Conservation (phyloP, 495 filamentous ascomycete species). For the Parmelia sp. region DNA sequence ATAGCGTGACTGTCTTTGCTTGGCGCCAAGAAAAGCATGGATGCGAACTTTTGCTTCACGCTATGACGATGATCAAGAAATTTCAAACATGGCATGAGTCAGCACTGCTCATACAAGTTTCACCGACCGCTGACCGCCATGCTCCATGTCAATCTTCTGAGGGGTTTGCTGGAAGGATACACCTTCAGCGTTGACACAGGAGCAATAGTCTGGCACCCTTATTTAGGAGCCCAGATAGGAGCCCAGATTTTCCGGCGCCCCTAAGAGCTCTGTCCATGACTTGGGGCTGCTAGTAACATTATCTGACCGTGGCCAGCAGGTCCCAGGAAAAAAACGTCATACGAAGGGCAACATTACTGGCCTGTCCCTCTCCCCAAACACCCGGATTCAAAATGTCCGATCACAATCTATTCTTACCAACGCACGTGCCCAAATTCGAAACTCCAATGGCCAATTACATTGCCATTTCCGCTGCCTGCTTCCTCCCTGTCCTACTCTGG, state of each 20-base stretch:
- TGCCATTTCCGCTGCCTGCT: conserved; percentile 7
- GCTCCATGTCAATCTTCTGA: neutral
- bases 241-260: neutral
- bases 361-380: neutral
- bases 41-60: neutral
- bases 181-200: neutral
- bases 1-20: neutral
- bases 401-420: neutral
- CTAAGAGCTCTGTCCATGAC: neutral
- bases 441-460: neutral
- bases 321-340: neutral
- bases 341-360: neutral
- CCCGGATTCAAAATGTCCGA: neutral
- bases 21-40: neutral
- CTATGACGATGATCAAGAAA: too few species aligned
- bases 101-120: neutral
- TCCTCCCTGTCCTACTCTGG: conserved; percentile 14
- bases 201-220: neutral
- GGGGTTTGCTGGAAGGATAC: neutral
- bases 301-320: neutral
- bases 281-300: neutral
- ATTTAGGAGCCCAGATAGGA: neutral
- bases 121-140: neutral
- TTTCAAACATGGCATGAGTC: neutral
- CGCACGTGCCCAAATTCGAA: neutral